Base-by-base conservation (phyloP, 345 rosid genomes). In the Luvunga scandens region DNA sequence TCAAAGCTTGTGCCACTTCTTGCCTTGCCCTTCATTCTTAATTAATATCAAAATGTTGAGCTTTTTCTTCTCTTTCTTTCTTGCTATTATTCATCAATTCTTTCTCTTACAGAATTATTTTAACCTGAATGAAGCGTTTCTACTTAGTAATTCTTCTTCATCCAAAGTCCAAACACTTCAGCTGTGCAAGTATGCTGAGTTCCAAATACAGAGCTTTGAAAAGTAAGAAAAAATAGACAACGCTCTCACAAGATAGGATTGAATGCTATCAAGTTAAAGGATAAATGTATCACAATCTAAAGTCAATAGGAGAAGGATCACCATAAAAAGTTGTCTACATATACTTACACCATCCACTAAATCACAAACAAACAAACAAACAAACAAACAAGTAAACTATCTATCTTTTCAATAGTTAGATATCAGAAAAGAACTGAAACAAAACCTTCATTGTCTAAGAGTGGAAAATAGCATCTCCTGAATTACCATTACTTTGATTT, bases 401-500 rank as follows among this genome's bases (percentile, higher is more conserved):
- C 56, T 56, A 65, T 69, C 36, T 69, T 66, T 34, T 36, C 63
- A 50, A 48, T 13, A 50, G 73, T 33, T 38, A 19, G 39, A 38
- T 27, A 55, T 16, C 60, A 14, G 9, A 42, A 55, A 69, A 10
- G 7, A 48, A 56, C 48, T 48, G 24, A 12, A 61, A 48, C 60
- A 73, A 39, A 21, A 38, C 14, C n/a, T 4, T 66, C 27, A 19
- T 38, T 63, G 27, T 56, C 79, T 72, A 61, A 48, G 50, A 33
- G 27, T 61, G 63, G 30, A 83, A 25, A 63, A 53, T 66, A 24
- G 66, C 55, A 13, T 75, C 71, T 78, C 60, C 69, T 22, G 79
- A 67, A 28, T 72, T 76, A 65, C 77, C 59, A 45, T 72, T 66
- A 31, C 72, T 73, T 31, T 50, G 80, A 73, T 75, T 75, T 77